Evolutionary conservation across 768 basidiomycete genomes (phyloP), one percentile per base, ranked within the genome.

Genomic region (Sarcomyxa edulis): DNA sequence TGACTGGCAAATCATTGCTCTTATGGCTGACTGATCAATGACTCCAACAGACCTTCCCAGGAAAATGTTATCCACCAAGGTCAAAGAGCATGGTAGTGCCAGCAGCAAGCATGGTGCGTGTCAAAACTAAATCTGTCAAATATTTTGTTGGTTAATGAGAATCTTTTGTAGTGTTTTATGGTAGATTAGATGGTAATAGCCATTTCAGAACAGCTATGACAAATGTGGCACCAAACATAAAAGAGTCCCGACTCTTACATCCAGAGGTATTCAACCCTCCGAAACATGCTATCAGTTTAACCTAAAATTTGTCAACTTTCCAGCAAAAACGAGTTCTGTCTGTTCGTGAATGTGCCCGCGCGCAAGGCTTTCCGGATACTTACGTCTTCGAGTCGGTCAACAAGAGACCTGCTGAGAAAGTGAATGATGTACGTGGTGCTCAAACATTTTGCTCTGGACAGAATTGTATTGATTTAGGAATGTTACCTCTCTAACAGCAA

Each of bases 281-380:
- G 7, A 14, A 15, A 21, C 21, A 26, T 15, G 2, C 7, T 20
- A 26, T 22, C 14, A 16, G 12, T 26, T 22, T 3, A 16, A 31
- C 7, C 28, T 35, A 18, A 22, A 20, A 31, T 42, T 4, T 41
- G 27, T 29, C 11, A 38, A 19, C 8, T 19, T 20, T 11, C 28
- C 48, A 88, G 80, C 83, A 88, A 81, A 77, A 76, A 46, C 74
- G 87, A 6, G 71, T 84, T 18, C 51, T 85, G 27, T 80, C 68
- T 3, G 72, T 86, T 10, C 65, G 74, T 22, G 85, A 88, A 50
- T 74, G 70, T 30, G 84, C 85, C 12, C 71, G 87, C 16, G 75
- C 79, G 0, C 87, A 90, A 60, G 87, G 87, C 0, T 89, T 90
- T 48, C 83, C 84, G 0, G 87, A 90, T 44, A 29, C 61, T 25